These are phyloP conservation scores for Madurella fahalii DNA, from an alignment of 2,329 filamentous ascomycete species.

Conservation along the genomic window DNA sequence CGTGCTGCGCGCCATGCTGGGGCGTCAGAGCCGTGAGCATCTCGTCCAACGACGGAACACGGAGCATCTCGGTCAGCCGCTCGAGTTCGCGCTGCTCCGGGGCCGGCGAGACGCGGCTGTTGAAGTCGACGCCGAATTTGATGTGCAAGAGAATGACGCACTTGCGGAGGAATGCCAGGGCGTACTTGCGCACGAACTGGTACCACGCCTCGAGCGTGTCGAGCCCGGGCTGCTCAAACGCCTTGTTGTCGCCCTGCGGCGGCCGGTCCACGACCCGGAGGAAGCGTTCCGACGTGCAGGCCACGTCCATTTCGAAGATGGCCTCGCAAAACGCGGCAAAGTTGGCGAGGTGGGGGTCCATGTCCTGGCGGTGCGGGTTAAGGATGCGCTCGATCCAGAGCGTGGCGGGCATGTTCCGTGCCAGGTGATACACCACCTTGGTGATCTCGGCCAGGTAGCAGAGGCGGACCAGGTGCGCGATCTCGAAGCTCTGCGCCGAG, in stretches of 20 bases:
- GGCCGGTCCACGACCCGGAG: conserved; percentile 22
- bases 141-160: conserved; percentile 77
- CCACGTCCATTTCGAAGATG: conserved; percentile 44
- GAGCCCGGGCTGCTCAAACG: conserved; percentile 53
- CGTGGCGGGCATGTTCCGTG: conserved; percentile 48
- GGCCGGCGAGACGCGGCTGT: conserved; percentile 59
- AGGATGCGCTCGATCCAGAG: conserved; percentile 47
- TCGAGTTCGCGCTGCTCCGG: conserved; percentile 73
- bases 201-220: conserved; percentile 53
- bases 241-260: conserved; percentile 39
- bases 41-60: conserved; percentile 73
- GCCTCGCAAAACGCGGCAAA: conserved; percentile 54
- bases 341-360: conserved; percentile 46
- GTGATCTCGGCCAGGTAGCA: conserved; percentile 91
- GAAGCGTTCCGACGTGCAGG: conserved; percentile 31
- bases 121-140: conserved; percentile 84
- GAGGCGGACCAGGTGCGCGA: conserved; percentile 74
- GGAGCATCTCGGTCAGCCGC: conserved; percentile 71
- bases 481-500: conserved; percentile 64
- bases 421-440: conserved; percentile 65
- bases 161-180: conserved; percentile 87
- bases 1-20: conserved; percentile 37
- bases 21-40: conserved; percentile 62
- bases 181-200: conserved; percentile 71
- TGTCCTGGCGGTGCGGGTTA: conserved; percentile 35